A percentile compares a stretch with the other conserved stretches of the same genome.
Conservation (phyloP, 75 land plant genomes). For the Adiantum capillusveneris region DNA sequence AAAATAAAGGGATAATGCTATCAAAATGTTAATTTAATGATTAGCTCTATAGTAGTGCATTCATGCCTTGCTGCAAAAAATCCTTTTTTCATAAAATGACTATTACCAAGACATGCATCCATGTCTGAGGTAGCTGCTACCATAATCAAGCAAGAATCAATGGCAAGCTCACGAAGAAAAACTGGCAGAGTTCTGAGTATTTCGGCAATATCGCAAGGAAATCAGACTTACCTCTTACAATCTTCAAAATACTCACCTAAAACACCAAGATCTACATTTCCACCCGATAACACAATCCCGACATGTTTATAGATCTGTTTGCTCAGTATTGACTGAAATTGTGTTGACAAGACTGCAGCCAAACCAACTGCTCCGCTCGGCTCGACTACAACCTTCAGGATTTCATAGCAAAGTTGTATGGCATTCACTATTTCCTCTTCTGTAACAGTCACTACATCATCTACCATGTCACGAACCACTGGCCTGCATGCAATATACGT, state of each 20-base stretch:
- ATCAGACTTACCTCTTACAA: constrained; percentile 3
- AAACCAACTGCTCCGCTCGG: constrained; percentile 91
- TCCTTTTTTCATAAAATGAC: too few relatives aligned
- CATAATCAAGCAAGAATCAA: too few relatives aligned
- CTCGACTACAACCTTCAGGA: constrained; percentile 75
- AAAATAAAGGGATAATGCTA: too few relatives aligned
- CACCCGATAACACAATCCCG: constrained; percentile 83
- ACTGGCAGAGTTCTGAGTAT: too few relatives aligned
- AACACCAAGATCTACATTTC: constrained; percentile 64
- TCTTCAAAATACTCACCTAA: constrained; percentile 56
- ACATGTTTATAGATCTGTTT: constrained; percentile 34
- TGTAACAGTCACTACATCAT: constrained; percentile 60
- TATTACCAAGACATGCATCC: too few relatives aligned
- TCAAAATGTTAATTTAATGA: too few relatives aligned
- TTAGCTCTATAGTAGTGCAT: too few relatives aligned
- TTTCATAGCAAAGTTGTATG: constrained; percentile 73
- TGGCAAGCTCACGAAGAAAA: too few relatives aligned
- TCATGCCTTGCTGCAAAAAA: too few relatives aligned
- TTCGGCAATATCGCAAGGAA: too few relatives aligned
- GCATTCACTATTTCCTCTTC: constrained; percentile 68
- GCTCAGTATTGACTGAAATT: constrained; percentile 35
- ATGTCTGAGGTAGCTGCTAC: too few relatives aligned
- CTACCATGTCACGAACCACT: constrained; percentile 71
- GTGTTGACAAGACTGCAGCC: constrained; percentile 61
- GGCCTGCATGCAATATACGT: constrained; percentile 50